Evolutionary conservation across 164 flowering plant genomes (phyloP).

Genomic region (Cinnamomum chago): DNA sequence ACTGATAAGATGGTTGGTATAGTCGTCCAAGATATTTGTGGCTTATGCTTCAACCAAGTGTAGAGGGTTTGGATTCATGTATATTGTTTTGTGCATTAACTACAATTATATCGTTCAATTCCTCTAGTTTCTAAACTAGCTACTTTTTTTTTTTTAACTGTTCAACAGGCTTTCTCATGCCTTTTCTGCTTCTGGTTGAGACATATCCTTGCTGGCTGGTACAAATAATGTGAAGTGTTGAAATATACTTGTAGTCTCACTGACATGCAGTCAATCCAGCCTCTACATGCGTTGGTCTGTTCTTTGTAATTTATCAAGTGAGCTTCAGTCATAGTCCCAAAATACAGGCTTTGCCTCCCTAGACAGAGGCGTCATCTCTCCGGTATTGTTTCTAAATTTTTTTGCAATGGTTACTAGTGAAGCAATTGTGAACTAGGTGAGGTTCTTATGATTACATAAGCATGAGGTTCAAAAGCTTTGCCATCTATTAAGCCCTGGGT

Average conservation of each 20-base stretch:
- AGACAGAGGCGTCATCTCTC: too few species aligned
- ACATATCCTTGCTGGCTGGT: constrained; percentile 91
- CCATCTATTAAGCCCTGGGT: too few species aligned
- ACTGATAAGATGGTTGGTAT: neutral
- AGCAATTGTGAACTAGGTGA: too few species aligned
- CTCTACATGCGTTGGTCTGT: neutral
- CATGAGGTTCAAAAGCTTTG: too few species aligned
- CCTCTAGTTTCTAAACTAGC: neutral
- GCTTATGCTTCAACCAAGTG: too few species aligned
- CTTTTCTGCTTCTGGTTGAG: constrained; percentile 69
- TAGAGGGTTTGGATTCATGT: neutral
- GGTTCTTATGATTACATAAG: too few species aligned
- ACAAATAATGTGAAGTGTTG: constrained; percentile 45
- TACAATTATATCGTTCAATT: neutral
- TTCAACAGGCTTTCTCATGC: constrained; percentile 65
- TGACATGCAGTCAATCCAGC: neutral
- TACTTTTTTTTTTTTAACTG: neutral
- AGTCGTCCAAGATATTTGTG: too few species aligned
- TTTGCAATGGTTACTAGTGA: too few species aligned
- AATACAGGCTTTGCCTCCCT: too few species aligned
- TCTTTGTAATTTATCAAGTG: neutral
- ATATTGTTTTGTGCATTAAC: neutral
- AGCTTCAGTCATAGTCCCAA: too few species aligned
- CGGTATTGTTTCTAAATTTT: too few species aligned
- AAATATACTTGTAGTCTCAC: neutral